Evolutionary conservation across 257 asterid genomes (phyloP).

Genomic region (Euphrasia confusa): DNA sequence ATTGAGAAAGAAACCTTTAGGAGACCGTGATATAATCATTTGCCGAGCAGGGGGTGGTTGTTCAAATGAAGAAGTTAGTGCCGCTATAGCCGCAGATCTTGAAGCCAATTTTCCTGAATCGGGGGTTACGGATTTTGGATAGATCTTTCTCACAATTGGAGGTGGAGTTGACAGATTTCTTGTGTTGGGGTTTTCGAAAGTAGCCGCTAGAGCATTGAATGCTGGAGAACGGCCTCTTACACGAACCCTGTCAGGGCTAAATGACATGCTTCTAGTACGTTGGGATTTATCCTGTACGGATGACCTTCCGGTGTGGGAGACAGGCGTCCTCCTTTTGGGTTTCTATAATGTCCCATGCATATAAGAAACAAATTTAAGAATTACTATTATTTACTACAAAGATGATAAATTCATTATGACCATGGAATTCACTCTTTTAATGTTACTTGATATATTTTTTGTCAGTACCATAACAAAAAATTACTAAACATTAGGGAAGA

Average conservation of each 20-base stretch:
- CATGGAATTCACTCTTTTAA: neutral
- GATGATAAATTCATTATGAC: neutral
- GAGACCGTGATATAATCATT: slow-evolving; percentile 51
- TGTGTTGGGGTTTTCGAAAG: slow-evolving; percentile 66
- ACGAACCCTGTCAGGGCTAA: slow-evolving; percentile 97
- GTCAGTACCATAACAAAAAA: too few relatives aligned
- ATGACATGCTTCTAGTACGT: slow-evolving; percentile 95
- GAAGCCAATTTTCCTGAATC: slow-evolving; percentile 51
- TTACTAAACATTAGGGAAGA: too few relatives aligned
- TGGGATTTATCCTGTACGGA: slow-evolving; percentile 81
- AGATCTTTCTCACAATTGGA: slow-evolving; percentile 72
- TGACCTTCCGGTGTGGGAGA: slow-evolving; percentile 73
- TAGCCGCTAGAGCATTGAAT: slow-evolving; percentile 93
- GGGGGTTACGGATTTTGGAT: slow-evolving; percentile 83
- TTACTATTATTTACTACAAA: neutral
- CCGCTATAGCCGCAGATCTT: slow-evolving; percentile 67
- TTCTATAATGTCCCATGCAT: slow-evolving; percentile 44
- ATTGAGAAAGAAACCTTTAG: slow-evolving; percentile 46
- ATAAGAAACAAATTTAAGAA: neutral
- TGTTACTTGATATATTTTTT: too few relatives aligned
- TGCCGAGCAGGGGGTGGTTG: slow-evolving; percentile 60
- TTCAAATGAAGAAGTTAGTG: slow-evolving; percentile 60
- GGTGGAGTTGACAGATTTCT: slow-evolving; percentile 97
- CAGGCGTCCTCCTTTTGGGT: slow-evolving; percentile 79
- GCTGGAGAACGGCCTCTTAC: slow-evolving; percentile 98